Conservation (phyloP, 306 rosid species). For the Albizia julibrissin region DNA sequence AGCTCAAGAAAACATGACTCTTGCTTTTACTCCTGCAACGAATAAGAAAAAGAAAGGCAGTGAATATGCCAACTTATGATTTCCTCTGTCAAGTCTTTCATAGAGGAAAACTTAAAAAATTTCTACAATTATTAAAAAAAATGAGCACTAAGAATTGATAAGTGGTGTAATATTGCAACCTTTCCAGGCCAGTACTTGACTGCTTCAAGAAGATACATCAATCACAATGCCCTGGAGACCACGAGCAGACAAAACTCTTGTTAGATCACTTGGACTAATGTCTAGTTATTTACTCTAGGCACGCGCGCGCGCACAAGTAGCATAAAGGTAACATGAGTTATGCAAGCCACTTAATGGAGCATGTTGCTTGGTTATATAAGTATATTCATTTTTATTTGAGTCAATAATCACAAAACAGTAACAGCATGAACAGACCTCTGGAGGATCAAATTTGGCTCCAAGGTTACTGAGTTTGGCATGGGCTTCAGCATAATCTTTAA, state of each 20-base stretch:
- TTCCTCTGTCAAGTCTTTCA: slow-evolving; percentile 14
- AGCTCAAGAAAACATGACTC: slow-evolving; percentile 63
- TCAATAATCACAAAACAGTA: slow-evolving; percentile 5
- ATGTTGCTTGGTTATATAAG: slow-evolving; percentile 20
- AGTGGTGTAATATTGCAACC: slow-evolving; percentile 50
- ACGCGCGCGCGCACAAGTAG: background rate
- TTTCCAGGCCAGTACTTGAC: slow-evolving; percentile 78
- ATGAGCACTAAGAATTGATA: slow-evolving; percentile 25
- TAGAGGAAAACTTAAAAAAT: slow-evolving; percentile 26
- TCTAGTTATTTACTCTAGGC: slow-evolving; percentile 9
- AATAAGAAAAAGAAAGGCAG: slow-evolving; percentile 58
- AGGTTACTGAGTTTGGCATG: slow-evolving; percentile 95
- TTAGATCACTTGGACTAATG: background rate
- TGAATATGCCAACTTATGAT: slow-evolving; percentile 39
- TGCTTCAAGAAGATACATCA: slow-evolving; percentile 65
- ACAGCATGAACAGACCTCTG: slow-evolving; percentile 65
- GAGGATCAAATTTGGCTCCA: slow-evolving; percentile 96
- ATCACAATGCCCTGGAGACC: slow-evolving; percentile 73
- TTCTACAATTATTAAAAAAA: slow-evolving; percentile 3
- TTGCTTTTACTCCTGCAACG: slow-evolving; percentile 86
- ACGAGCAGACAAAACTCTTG: slow-evolving; percentile 24
- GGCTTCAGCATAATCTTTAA: slow-evolving; percentile 97
- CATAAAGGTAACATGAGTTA: background rate
- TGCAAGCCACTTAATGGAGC: slow-evolving; percentile 5
- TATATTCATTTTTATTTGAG: slow-evolving; percentile 14